phyloP scores from a whole-genome alignment of 2,329 filamentous ascomycete genomes.

The Myriosclerotinia scirpicola region DNA sequence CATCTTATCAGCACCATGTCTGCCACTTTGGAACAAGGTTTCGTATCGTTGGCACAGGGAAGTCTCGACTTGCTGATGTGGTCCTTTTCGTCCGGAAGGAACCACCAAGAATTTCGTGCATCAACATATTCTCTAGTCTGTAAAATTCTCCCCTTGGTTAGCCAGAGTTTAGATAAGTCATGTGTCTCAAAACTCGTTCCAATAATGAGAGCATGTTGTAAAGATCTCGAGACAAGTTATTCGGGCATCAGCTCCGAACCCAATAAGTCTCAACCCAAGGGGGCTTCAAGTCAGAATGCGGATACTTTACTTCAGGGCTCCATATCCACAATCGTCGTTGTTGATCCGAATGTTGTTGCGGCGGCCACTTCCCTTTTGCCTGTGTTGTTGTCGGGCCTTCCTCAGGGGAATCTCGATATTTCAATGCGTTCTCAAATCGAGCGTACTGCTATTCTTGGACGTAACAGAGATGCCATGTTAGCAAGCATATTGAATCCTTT shows the following conservation, averaged over 20 bases:
- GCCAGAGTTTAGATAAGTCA: constrained; percentile 62
- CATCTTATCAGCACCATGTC: constrained; percentile 59
- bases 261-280: constrained; percentile 38
- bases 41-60: constrained; percentile 60
- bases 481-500: constrained; percentile 80
- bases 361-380: constrained; percentile 64
- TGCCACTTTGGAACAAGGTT: constrained; percentile 56
- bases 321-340: constrained; percentile 38
- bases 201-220: constrained; percentile 68
- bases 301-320: constrained; percentile 62
- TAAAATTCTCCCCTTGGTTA: constrained; percentile 56
- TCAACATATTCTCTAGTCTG: constrained; percentile 60
- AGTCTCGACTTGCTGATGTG: constrained; percentile 71
- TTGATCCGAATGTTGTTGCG: constrained; percentile 49
- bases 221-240: constrained; percentile 63
- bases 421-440: constrained; percentile 74
- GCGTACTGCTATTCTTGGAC: constrained; percentile 72
- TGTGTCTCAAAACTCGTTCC: constrained; percentile 61
- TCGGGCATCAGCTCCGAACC: constrained; percentile 36
- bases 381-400: constrained; percentile 60
- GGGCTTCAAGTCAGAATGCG: constrained; percentile 56
- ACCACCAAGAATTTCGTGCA: constrained; percentile 55
- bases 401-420: constrained; percentile 66
- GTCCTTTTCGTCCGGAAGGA: constrained; percentile 62
- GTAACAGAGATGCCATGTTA: constrained; percentile 70